Evolutionary conservation across 2,329 filamentous ascomycete species (phyloP).

Genomic region (Stagonosporopsis chrysanthemi): DNA sequence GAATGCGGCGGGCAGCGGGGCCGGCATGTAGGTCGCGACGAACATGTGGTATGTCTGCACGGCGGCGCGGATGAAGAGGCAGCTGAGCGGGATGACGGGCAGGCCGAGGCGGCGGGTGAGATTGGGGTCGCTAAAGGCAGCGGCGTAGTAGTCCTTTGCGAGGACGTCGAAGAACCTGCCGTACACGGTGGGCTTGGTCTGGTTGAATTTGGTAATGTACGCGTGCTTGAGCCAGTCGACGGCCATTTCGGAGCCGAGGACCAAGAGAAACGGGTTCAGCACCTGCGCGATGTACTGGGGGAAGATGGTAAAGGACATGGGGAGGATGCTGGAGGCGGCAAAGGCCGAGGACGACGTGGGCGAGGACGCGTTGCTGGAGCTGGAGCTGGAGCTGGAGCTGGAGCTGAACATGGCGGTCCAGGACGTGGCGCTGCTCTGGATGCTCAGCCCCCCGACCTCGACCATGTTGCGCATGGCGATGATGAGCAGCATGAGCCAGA

Average conservation of each 20-base stretch:
- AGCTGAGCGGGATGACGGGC: constrained; percentile 90
- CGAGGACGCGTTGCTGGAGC: background rate
- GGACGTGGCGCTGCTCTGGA: constrained; percentile 44
- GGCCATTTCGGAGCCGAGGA: constrained; percentile 94
- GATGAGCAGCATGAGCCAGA: constrained; percentile 97
- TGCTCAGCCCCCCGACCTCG: constrained; percentile 85
- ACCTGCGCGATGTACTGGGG: constrained; percentile 90
- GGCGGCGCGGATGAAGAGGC: constrained; percentile 91
- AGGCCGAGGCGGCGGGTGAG: constrained; percentile 88
- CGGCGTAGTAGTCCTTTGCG: constrained; percentile 97
- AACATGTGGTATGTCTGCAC: constrained; percentile 99
- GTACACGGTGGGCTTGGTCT: constrained; percentile 90
- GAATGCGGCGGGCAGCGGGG: constrained; percentile 72
- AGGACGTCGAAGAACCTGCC: constrained; percentile 89
- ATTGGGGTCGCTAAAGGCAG: constrained; percentile 90
- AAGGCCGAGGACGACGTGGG: constrained; percentile 40
- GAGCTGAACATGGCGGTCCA: constrained; percentile 41
- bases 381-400: too few species aligned
- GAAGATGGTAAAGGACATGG: constrained; percentile 88
- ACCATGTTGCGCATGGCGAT: constrained; percentile 96
- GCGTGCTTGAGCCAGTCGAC: constrained; percentile 98
- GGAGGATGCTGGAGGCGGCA: constrained; percentile 77
- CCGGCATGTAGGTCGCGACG: constrained; percentile 82
- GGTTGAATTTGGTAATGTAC: constrained; percentile 99
- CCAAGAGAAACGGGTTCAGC: constrained; percentile 89